Base-by-base conservation (phyloP, 441 rosid genomes). In the Omphalea diandra region DNA sequence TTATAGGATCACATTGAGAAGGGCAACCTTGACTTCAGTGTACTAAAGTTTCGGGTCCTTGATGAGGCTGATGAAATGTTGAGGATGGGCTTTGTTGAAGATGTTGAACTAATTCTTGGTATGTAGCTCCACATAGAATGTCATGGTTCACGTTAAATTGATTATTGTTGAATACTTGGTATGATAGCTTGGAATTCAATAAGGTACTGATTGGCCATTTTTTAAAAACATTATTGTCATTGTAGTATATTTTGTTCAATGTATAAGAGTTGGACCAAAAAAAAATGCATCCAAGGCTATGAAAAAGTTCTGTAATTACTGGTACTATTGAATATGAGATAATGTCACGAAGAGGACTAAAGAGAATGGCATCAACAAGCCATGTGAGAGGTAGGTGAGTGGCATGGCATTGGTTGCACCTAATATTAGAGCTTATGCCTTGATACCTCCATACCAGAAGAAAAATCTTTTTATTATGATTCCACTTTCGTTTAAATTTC, bases 61-160 rank as follows among this genome's bases (percentile, higher is more conserved):
- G 98, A 95, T 54, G 97, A 95, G 83, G 97, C 97, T 73, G 99
- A 95, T 81, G 98, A 95, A 75, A 95, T 95, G 98, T 74, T 95
- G 76, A 85, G 87, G 73, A 90, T 93, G 97, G 99, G 99, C 40
- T 93, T 95, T 77, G 99, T 92, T 69, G 99, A 93, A 27, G 97
- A 89, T 82, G 97, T 95, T 53, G 97, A 95, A 76, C 88, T 88
- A 67, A 95, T 95, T 71, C 87, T 95, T 62, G 93, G 99, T 92
- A 75, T 49, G 53, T 56, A 36, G 33, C 58, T 53, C n/a, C 20
- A 4, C 20, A 11, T 12, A 20, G 27, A 50, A 53, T 61, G 32
- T 36, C 43, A 18, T 70, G 50, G 27, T 22, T 18, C 8, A 46
- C 22, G 3, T 57, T 6, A 43, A 57, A 32, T 47, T 69, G 26